Percentiles rank a stretch among this genome's conserved stretches.
Evolutionary conservation across 129 eudicot species (phyloP).

Genomic region (Oenanthe sinensis): DNA sequence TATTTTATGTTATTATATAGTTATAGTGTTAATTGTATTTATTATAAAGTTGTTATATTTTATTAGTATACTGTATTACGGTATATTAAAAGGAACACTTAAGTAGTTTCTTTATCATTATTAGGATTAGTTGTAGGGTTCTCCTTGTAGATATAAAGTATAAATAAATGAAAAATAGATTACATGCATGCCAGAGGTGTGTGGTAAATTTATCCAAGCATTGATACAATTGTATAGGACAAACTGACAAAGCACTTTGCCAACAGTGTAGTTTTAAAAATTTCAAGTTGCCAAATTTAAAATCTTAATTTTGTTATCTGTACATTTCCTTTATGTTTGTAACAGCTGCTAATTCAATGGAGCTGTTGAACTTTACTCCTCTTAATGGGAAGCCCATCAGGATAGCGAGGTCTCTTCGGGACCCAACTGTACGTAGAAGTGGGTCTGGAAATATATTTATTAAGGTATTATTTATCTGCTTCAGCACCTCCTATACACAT

Average conservation of each 20-base stretch:
- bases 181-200: neutral
- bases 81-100: too few species aligned
- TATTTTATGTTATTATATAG: neutral
- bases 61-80: too few species aligned
- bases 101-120: too few species aligned
- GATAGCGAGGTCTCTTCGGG: conserved; percentile 84
- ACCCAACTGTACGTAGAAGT: conserved; percentile 70
- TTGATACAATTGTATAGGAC: neutral
- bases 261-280: neutral
- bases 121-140: too few species aligned
- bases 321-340: conserved; percentile 4
- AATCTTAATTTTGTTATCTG: neutral
- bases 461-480: conserved; percentile 38
- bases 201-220: neutral
- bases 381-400: conserved; percentile 71
- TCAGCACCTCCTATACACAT: neutral
- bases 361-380: conserved; percentile 69
- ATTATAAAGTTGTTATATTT: too few species aligned
- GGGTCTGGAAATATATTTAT: conserved; percentile 83
- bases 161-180: neutral
- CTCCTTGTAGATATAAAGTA: neutral
- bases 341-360: conserved; percentile 78
- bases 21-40: neutral
- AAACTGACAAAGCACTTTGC: neutral
- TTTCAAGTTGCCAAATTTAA: neutral